Conservation (phyloP, 805 yeast species). For the Starmerella khaoyaiensis region DNA sequence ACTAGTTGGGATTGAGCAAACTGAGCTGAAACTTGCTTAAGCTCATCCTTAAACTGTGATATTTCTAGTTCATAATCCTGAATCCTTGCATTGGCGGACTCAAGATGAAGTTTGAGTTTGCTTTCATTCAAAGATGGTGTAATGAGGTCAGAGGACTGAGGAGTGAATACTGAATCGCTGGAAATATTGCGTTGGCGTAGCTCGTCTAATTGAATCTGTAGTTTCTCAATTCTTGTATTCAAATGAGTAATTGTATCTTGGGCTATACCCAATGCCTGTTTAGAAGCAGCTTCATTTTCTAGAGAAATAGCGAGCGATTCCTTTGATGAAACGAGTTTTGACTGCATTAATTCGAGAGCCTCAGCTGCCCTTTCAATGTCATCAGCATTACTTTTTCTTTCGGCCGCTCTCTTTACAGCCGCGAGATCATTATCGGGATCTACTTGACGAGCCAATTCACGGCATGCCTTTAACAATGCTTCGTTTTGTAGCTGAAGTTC, state of each 20-base stretch:
- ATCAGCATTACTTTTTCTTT: constrained; percentile 17
- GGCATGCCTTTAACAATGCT: constrained; percentile 51
- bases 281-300: background rate
- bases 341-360: background rate
- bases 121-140: background rate
- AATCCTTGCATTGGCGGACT: constrained; percentile 21
- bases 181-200: background rate
- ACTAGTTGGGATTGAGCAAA: constrained; percentile 1
- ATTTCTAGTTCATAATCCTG: constrained; percentile 27
- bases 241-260: background rate
- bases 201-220: background rate
- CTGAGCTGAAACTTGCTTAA: background rate
- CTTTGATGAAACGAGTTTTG: background rate
- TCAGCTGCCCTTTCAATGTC: background rate
- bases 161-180: background rate
- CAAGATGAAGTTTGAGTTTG: constrained; percentile 19
- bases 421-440: constrained; percentile 11
- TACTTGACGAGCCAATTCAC: constrained; percentile 52
- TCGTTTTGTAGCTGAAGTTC: constrained; percentile 66
- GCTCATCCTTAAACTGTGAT: constrained; percentile 23
- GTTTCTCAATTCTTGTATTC: background rate
- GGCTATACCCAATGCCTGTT: background rate
- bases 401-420: constrained; percentile 10
- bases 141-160: background rate
- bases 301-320: background rate